Evolutionary conservation across 2,329 filamentous ascomycete genomes (phyloP).

Genomic region (Ophiocordyceps camponoti-leonardi): DNA sequence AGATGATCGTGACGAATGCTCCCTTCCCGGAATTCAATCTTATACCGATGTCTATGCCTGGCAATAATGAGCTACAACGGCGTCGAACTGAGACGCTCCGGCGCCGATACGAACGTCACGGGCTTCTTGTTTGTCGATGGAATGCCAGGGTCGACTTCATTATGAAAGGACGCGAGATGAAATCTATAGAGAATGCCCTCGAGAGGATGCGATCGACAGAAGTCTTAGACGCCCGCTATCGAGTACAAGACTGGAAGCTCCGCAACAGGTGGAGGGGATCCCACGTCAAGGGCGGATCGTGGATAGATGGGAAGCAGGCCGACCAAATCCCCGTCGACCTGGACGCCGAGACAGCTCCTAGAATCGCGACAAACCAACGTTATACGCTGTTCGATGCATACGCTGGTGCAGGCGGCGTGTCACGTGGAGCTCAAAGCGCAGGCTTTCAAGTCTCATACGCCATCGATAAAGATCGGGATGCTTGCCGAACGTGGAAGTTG

Average conservation of each 20-base stretch:
- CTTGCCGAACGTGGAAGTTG: slow-evolving; percentile 35
- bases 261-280: slow-evolving; percentile 16
- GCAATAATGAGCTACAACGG: too few relatives aligned
- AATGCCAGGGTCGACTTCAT: slow-evolving; percentile 14
- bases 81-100: too few relatives aligned
- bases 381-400: slow-evolving; percentile 60
- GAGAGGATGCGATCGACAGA: slow-evolving; percentile 14
- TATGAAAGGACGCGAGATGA: slow-evolving; percentile 7
- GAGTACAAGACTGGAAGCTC: slow-evolving; percentile 2
- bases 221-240: slow-evolving; percentile 12
- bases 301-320: slow-evolving; percentile 1
- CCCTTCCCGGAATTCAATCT: slow-evolving; percentile 21
- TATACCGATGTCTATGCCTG: too few relatives aligned
- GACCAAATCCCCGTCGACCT: not conserved
- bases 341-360: not conserved
- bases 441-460: slow-evolving; percentile 43
- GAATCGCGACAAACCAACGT: slow-evolving; percentile 15
- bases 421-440: slow-evolving; percentile 39
- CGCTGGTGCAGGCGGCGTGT: slow-evolving; percentile 56
- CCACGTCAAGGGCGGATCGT: slow-evolving; percentile 15
- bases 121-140: slow-evolving; percentile 35
- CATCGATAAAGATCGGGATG: slow-evolving; percentile 43
- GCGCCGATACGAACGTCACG: slow-evolving; percentile 6
- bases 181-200: slow-evolving; percentile 18
- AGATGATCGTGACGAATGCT: slow-evolving; percentile 37